Base-by-base conservation (phyloP, 352 stramenopile genomes). In the Plasmopara muralis region DNA sequence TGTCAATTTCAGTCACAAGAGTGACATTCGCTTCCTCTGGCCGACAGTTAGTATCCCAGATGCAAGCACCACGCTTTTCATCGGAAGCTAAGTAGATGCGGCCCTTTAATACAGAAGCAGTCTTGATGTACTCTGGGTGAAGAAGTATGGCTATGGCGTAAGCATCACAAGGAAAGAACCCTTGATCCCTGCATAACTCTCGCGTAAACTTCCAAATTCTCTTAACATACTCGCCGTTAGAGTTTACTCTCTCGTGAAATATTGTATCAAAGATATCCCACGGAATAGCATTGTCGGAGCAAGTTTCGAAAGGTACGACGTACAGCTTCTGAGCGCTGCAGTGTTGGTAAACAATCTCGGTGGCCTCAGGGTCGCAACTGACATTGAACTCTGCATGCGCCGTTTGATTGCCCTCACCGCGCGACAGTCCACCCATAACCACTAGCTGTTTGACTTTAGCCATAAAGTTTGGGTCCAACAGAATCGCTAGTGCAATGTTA, bases 361-460 rank as follows among this genome's bases (percentile, higher is more conserved):
- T 84, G 1, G 83, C 83, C 57, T 93, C 83, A 6, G 83, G 83
- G 57, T 93, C 83, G 53, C 80, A 89, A 37, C 68, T 75, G 14
- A 88, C 77, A 58, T 93, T 93, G 53, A 89, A 93, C 55, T 93
- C 83, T 0, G 74, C 50, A 60, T 89, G 71, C 18, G 65, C 43
- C 30, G 78, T 89, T 38, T 76, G 49, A 64, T 91, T 93, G 34
- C 78, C 80, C 29, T 84, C 57, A n/a, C 78, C 80, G 9, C 71
- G 70, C 35, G 74, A 84, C 31, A 83, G 63, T 16, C 80, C 81
- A 8, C 83, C 80, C 83, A 93, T 93, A 58, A 87, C 60, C 14
- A 87, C 65, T 14, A 89, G 53, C 54, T 79, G 63, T 63, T 82
- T 76, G 10, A 92, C 56, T 43, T 81, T 77, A 10, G 46, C 43